These are phyloP conservation scores for Curvularia eragrostidis DNA, from an alignment of 2,329 filamentous ascomycete genomes.

Conservation along the genomic window DNA sequence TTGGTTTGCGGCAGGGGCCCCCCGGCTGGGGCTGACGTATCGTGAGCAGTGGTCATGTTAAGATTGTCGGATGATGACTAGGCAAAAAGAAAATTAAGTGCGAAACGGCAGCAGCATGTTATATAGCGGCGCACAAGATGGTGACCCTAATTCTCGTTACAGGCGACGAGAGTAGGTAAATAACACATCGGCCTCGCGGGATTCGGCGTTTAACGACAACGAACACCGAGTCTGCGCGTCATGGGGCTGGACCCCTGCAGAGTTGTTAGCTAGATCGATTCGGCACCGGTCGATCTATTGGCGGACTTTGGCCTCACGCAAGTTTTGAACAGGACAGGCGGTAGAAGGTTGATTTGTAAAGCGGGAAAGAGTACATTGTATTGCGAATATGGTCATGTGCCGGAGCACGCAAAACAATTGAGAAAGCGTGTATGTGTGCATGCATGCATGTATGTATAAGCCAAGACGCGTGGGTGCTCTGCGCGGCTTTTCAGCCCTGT, in stretches of 20 bases:
- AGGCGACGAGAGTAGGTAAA: conserved; percentile 3
- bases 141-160: not conserved
- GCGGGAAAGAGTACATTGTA: not conserved
- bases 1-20: conserved; percentile 2
- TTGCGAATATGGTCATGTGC: not conserved
- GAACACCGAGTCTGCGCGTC: conserved; percentile 15
- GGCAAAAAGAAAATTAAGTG: not conserved
- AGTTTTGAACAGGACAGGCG: not conserved
- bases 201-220: conserved; percentile 5
- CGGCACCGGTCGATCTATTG: not conserved
- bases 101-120: conserved; percentile 8
- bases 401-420: not conserved
- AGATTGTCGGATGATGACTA: not conserved
- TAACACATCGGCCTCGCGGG: conserved; percentile 8
- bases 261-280: conserved; percentile 17
- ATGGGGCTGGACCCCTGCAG: conserved; percentile 11
- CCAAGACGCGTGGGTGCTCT: not conserved
- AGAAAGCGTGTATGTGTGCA: not conserved
- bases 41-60: conserved; percentile 16
- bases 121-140: conserved; percentile 1
- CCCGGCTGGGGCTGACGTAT: conserved; percentile 4
- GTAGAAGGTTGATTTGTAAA: not conserved
- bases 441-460: not conserved
- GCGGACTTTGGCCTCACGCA: conserved; percentile 7
- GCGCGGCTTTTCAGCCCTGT: conserved; percentile 6